Percentiles rank a stretch among this genome's conserved stretches.
Conservation (phyloP, 495 filamentous ascomycete species). For the Chaetomium fimeti region DNA sequence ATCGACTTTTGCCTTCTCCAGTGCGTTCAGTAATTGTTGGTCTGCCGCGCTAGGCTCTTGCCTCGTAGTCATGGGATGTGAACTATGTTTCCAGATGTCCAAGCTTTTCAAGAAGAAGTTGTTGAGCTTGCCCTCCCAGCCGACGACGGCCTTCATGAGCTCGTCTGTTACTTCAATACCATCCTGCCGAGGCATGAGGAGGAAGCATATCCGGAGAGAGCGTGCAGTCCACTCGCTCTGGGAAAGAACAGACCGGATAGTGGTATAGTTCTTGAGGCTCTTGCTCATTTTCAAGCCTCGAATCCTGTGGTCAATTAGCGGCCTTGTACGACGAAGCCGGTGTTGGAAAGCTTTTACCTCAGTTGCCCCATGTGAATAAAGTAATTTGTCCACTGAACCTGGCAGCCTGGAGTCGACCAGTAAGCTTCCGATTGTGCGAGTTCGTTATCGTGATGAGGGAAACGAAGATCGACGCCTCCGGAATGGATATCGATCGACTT, state of each 20-base stretch:
- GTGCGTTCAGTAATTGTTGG: background rate
- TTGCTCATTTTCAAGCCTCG: slow-evolving; percentile 1
- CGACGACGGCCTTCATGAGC: slow-evolving; percentile 6
- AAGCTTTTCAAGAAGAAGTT: slow-evolving; percentile 1
- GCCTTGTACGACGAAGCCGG: background rate
- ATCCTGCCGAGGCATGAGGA: slow-evolving; percentile 2
- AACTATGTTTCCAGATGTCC: background rate
- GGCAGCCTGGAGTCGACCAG: background rate
- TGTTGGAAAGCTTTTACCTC: background rate
- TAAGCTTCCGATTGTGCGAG: background rate
- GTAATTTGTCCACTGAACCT: background rate
- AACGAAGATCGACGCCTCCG: slow-evolving; percentile 2
- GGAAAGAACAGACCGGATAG: background rate
- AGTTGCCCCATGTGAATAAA: slow-evolving; percentile 2
- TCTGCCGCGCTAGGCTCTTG: background rate
- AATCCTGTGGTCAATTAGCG: background rate
- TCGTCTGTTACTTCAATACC: background rate
- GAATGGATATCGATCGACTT: background rate
- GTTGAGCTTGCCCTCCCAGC: slow-evolving; percentile 6
- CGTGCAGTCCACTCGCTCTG: background rate
- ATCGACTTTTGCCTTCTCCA: background rate
- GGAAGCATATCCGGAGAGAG: slow-evolving; percentile 1
- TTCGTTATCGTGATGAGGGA: background rate
- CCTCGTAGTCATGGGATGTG: background rate
- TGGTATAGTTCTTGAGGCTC: background rate